Percentiles rank a stretch among this genome's conserved stretches.
Conservation (phyloP, 2,329 filamentous ascomycete genomes). For the Anisogramma anomala region DNA sequence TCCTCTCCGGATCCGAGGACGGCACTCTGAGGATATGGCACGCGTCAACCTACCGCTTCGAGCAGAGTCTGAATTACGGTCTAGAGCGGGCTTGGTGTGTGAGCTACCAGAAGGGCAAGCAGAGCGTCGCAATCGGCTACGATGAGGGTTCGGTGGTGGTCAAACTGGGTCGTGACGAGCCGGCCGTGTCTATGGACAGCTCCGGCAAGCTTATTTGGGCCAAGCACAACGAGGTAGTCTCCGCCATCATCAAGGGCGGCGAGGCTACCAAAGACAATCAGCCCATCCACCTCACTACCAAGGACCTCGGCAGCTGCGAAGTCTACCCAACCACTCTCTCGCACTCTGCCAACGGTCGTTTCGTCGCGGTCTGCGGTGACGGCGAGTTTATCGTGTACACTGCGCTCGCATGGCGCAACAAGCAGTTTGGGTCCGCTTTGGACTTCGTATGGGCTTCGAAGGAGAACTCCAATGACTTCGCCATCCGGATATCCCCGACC, state of each 20-base stretch:
- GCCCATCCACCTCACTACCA: slow-evolving; percentile 74
- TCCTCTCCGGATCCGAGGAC: slow-evolving; percentile 95
- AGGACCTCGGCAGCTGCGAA: slow-evolving; percentile 92
- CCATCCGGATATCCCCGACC: slow-evolving; percentile 86
- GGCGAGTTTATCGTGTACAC: slow-evolving; percentile 99
- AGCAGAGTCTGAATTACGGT: slow-evolving; percentile 92
- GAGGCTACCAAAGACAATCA: slow-evolving; percentile 86
- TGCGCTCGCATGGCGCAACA: slow-evolving; percentile 90
- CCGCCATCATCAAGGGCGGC: slow-evolving; percentile 82
- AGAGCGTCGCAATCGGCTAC: slow-evolving; percentile 90
- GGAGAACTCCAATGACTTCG: slow-evolving; percentile 96
- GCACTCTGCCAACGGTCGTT: slow-evolving; percentile 86
- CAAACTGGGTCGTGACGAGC: slow-evolving; percentile 94
- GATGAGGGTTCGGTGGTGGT: slow-evolving; percentile 97
- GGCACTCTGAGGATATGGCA: slow-evolving; percentile 98
- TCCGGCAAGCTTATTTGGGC: slow-evolving; percentile 97
- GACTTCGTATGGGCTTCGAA: slow-evolving; percentile 97
- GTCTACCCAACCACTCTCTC: slow-evolving; percentile 90
- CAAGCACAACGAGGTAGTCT: slow-evolving; percentile 87
- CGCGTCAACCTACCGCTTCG: slow-evolving; percentile 90
- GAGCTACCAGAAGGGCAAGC: slow-evolving; percentile 85
- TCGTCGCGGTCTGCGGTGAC: slow-evolving; percentile 82
- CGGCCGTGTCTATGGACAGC: slow-evolving; percentile 91
- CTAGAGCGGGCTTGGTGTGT: slow-evolving; percentile 97
- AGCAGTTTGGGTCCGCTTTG: slow-evolving; percentile 87